phyloP scores from a whole-genome alignment of 139 green algal species.

The Micractinium sp. region DNA sequence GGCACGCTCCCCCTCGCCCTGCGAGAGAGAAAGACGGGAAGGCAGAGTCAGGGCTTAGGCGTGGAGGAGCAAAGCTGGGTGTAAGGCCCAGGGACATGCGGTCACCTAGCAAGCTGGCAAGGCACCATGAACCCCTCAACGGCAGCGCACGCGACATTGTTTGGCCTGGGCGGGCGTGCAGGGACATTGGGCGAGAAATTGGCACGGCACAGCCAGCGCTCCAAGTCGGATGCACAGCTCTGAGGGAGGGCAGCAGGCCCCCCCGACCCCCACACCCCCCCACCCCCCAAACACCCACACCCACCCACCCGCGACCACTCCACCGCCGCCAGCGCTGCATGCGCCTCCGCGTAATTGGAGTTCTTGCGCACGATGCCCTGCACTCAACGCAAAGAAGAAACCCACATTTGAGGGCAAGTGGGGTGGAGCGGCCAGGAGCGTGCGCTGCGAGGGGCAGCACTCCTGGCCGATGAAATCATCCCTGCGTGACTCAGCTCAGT shows the following conservation, averaged over 20 bases:
- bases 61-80: too few relatives aligned
- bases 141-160: background rate
- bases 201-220: background rate
- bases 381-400: too few relatives aligned
- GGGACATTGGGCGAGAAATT: background rate
- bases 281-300: too few relatives aligned
- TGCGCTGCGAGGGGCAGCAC: too few relatives aligned
- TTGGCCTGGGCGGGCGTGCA: background rate
- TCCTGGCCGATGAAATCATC: too few relatives aligned
- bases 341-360: constrained; percentile 38
- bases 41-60: too few relatives aligned
- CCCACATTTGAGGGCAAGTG: too few relatives aligned
- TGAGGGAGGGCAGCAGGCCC: background rate
- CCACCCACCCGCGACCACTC: constrained; percentile 26
- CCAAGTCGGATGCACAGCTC: background rate
- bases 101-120: too few relatives aligned
- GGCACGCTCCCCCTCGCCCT: background rate
- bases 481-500: too few relatives aligned
- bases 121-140: background rate
- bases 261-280: background rate
- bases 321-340: constrained; percentile 42
- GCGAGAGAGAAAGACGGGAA: background rate
- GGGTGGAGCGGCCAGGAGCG: too few relatives aligned
- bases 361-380: constrained; percentile 36
- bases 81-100: too few relatives aligned